A percentile compares a stretch with the other conserved stretches of the same genome.
phyloP scores from a whole-genome alignment of 2,329 filamentous ascomycete genomes.

The Penicillium sp. region DNA sequence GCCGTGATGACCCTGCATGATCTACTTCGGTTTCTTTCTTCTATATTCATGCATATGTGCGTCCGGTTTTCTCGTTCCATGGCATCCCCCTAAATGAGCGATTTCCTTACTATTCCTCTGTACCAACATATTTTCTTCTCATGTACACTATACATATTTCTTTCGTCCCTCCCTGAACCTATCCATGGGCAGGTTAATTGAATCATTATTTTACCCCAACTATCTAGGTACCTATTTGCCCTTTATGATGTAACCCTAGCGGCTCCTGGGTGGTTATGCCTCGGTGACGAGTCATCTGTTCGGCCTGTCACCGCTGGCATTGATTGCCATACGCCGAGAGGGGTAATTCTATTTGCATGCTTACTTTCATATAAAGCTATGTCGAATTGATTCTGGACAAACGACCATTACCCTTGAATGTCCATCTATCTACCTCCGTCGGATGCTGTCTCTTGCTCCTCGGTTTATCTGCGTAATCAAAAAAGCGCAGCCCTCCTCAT shows the following conservation, averaged over 20 bases:
- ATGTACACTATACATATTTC: not conserved
- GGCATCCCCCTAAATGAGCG: not conserved
- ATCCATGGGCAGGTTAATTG: not conserved
- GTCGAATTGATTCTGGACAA: not conserved
- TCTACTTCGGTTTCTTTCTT: not conserved
- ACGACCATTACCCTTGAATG: not conserved
- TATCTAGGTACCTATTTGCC: not conserved
- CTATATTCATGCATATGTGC: constrained; percentile 1
- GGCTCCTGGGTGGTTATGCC: not conserved
- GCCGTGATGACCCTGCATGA: constrained; percentile 6
- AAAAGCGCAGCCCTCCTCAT: no score
- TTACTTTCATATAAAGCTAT: not conserved
- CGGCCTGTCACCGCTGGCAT: not conserved
- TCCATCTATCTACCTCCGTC: not conserved
- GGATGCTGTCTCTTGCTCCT: not conserved
- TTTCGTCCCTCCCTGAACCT: not conserved
- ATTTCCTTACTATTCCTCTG: not conserved
- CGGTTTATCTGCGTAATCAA: no score
- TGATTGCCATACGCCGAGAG: not conserved
- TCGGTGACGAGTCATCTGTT: not conserved
- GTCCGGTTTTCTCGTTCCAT: not conserved
- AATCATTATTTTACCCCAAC: not conserved
- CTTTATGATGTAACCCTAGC: not conserved
- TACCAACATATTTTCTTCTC: not conserved
- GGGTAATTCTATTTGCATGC: not conserved